A percentile compares a stretch with the other conserved stretches of the same genome.
Conservation (phyloP, 768 basidiomycete genomes). For the Russula virescens region DNA sequence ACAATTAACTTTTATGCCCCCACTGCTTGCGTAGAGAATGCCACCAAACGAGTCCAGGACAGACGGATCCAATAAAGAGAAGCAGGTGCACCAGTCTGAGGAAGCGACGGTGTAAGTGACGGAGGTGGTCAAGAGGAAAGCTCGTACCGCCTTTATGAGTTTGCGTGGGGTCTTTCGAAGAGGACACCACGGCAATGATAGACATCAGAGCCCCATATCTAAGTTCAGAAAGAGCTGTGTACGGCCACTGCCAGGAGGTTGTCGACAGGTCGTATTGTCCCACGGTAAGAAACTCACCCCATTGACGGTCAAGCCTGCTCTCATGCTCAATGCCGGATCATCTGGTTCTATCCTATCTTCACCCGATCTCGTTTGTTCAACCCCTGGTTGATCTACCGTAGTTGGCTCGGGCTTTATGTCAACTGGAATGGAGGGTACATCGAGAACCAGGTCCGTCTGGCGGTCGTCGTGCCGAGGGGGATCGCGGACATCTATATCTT, state of each 20-base stretch:
- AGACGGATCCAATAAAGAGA: conserved; percentile 51
- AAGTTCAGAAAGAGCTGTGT: conserved; percentile 10
- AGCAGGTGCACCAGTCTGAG: conserved; percentile 42
- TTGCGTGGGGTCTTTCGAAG: conserved; percentile 13
- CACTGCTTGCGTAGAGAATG: conserved; percentile 26
- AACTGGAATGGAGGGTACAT: not conserved
- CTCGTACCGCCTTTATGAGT: conserved; percentile 30
- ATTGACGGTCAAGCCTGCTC: conserved; percentile 13
- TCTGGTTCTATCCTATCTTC: not conserved
- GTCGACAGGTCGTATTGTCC: not conserved
- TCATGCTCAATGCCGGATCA: conserved; percentile 5
- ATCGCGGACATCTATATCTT: not conserved
- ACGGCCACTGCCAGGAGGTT: conserved; percentile 6
- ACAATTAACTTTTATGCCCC: conserved; percentile 36
- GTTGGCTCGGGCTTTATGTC: not conserved
- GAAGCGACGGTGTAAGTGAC: not conserved
- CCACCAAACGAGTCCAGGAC: conserved; percentile 31
- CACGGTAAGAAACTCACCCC: conserved; percentile 1
- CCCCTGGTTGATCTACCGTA: not conserved
- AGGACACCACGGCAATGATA: conserved; percentile 32
- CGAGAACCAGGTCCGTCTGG: not conserved
- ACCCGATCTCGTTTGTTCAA: not conserved
- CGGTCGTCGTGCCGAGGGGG: not conserved
- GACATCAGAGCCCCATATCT: conserved; percentile 25
- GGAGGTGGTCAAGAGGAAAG: not conserved